A percentile compares a stretch with the other conserved stretches of the same genome.
These are phyloP conservation scores for Microcyclospora tardicrescens DNA, from an alignment of 2,329 filamentous ascomycete species.

Conservation along the genomic window DNA sequence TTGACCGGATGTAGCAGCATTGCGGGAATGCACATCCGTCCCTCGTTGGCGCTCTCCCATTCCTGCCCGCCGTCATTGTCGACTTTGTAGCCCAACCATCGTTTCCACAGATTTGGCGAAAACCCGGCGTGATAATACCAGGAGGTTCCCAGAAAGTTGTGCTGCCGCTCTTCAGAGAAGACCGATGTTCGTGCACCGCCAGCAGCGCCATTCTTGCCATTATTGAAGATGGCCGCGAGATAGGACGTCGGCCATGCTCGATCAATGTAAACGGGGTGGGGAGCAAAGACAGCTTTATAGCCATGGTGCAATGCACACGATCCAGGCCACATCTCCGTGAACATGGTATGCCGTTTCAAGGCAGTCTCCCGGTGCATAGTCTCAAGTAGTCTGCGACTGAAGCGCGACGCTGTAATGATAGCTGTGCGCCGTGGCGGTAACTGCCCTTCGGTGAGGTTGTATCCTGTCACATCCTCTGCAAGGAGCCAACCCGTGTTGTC, in stretches of 20 bases:
- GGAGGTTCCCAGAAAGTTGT: conserved; percentile 40
- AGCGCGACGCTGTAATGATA: conserved; percentile 58
- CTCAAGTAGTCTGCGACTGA: conserved; percentile 52
- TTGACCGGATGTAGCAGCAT: conserved; percentile 40
- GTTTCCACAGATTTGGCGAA: conserved; percentile 41
- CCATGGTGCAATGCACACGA: conserved; percentile 61
- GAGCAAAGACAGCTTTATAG: conserved; percentile 59
- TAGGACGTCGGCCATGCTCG: conserved; percentile 43
- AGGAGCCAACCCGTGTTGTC: conserved; percentile 62
- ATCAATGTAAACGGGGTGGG: conserved; percentile 45
- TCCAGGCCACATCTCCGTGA: conserved; percentile 67
- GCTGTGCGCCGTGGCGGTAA: conserved; percentile 55
- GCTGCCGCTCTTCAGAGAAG: conserved; percentile 39
- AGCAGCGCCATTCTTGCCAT: conserved; percentile 38
- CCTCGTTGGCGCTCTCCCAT: conserved; percentile 31
- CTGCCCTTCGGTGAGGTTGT: conserved; percentile 37
- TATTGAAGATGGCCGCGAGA: conserved; percentile 43
- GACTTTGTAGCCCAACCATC: conserved; percentile 44
- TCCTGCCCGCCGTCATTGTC: conserved; percentile 37
- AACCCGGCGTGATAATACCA: conserved; percentile 44
- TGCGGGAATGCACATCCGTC: conserved; percentile 36
- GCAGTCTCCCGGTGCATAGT: conserved; percentile 68
- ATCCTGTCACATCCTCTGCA: conserved; percentile 56
- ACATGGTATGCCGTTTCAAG: conserved; percentile 57
- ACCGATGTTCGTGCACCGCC: conserved; percentile 37